Evolutionary conservation across 2,329 filamentous ascomycete genomes (phyloP).

Genomic region (Stylonectria norvegica): DNA sequence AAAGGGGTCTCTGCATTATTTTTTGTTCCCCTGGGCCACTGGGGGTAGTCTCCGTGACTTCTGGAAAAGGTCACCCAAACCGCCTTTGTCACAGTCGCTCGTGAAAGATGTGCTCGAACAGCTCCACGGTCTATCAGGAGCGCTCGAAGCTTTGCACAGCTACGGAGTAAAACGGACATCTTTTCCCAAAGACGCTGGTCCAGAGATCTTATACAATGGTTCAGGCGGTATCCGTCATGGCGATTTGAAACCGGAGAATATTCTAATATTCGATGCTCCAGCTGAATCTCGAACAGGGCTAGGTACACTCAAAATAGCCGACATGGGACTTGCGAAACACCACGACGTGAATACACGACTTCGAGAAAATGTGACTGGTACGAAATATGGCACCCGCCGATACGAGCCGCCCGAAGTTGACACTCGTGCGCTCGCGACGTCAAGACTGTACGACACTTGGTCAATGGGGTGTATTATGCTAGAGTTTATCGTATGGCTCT

Average conservation of each 20-base stretch:
- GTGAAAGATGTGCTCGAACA: no score
- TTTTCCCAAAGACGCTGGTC: no score
- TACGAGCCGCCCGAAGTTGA: slow-evolving; percentile 1
- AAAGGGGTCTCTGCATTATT: slow-evolving; percentile 6
- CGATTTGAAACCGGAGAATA: neutral
- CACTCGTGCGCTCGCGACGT: slow-evolving; percentile 3
- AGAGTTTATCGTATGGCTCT: slow-evolving; percentile 29
- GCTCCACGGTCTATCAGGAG: no score
- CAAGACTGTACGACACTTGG: slow-evolving; percentile 30
- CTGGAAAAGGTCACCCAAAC: slow-evolving; percentile 3
- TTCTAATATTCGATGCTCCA: neutral
- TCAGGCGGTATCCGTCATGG: no score
- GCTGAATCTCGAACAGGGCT: no score
- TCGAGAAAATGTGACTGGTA: neutral
- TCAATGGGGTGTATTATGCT: slow-evolving; percentile 30
- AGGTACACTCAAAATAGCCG: neutral
- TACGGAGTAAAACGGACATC: no score
- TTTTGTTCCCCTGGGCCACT: slow-evolving; percentile 11
- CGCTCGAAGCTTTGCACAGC: no score
- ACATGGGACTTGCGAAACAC: neutral
- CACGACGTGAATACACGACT: neutral
- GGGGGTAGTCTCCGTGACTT: slow-evolving; percentile 9
- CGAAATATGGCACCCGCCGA: neutral
- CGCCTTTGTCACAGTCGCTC: no score
- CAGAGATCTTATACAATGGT: no score